phyloP scores from a whole-genome alignment of 2,329 filamentous ascomycete species.

The Rugonectria rugulosa region DNA sequence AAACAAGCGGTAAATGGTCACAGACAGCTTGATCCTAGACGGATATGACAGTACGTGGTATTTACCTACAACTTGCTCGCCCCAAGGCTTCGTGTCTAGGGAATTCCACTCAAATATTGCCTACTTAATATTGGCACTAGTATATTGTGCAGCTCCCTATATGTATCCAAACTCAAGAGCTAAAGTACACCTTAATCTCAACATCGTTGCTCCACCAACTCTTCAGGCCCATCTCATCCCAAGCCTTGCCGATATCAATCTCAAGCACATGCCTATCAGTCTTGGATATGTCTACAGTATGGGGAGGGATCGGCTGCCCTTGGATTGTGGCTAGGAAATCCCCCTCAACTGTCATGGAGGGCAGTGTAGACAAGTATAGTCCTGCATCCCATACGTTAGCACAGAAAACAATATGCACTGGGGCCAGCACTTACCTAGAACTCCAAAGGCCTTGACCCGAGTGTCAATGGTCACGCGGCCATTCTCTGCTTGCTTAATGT shows the following conservation, averaged over 20 bases:
- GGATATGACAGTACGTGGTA: too few species aligned
- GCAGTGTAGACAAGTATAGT: slow-evolving; percentile 77
- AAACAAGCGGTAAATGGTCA: too few species aligned
- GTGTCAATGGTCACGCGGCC: slow-evolving; percentile 71
- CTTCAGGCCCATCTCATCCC: slow-evolving; percentile 74
- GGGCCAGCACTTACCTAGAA: slow-evolving; percentile 62
- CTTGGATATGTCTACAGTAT: slow-evolving; percentile 68
- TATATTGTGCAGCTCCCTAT: not conserved
- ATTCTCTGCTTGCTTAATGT: slow-evolving; percentile 61
- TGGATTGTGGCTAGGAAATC: slow-evolving; percentile 80
- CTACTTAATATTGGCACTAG: too few species aligned
- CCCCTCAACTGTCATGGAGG: slow-evolving; percentile 63
- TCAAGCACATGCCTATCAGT: slow-evolving; percentile 69
- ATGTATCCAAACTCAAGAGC: slow-evolving; percentile 37
- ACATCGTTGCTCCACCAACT: slow-evolving; percentile 84
- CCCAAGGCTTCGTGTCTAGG: too few species aligned
- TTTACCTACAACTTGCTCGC: too few species aligned
- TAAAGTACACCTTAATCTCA: slow-evolving; percentile 68
- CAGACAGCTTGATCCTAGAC: too few species aligned
- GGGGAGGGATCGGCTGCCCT: slow-evolving; percentile 71
- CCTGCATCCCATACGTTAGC: slow-evolving; percentile 49
- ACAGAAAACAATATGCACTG: not conserved
- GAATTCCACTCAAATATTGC: too few species aligned
- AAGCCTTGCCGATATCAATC: slow-evolving; percentile 79
- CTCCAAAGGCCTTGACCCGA: slow-evolving; percentile 80